phyloP scores from a whole-genome alignment of 306 rosid species.

The Cucurbita pepo region DNA sequence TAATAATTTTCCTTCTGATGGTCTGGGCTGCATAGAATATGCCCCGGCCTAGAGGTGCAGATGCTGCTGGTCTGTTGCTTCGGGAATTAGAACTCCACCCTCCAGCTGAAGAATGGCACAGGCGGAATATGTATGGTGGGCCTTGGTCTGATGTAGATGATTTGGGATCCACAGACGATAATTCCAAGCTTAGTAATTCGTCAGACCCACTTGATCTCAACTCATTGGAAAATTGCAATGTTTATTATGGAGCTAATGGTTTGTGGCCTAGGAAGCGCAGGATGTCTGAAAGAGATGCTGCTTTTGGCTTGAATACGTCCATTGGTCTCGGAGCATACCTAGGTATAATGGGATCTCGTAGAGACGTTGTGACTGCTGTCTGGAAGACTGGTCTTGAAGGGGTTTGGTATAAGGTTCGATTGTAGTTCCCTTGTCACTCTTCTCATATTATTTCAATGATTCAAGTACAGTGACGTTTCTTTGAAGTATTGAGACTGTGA shows the following conservation, averaged over 20 bases:
- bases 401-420: conserved; percentile 86
- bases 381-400: conserved; percentile 99
- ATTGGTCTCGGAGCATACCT: conserved; percentile 92
- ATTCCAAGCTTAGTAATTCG: conserved; percentile 44
- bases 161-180: conserved; percentile 36
- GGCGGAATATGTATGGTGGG: conserved; percentile 75
- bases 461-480: neutral
- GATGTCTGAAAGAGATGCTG: conserved; percentile 98
- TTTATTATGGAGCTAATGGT: conserved; percentile 41
- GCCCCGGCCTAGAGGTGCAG: conserved; percentile 95
- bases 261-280: conserved; percentile 98
- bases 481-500: neutral
- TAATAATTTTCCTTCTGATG: neutral
- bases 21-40: conserved; percentile 37
- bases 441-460: neutral
- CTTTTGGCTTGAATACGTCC: conserved; percentile 91
- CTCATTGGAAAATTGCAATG: conserved; percentile 44
- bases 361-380: conserved; percentile 88
- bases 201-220: conserved; percentile 41
- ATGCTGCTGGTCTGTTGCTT: conserved; percentile 84
- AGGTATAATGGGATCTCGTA: conserved; percentile 98
- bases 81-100: conserved; percentile 93
- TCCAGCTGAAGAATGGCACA: conserved; percentile 97
- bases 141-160: conserved; percentile 72
- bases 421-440: conserved; percentile 2